phyloP scores from a whole-genome alignment of 176 grass and related monocot genomes.

The Aegilops tauschii region DNA sequence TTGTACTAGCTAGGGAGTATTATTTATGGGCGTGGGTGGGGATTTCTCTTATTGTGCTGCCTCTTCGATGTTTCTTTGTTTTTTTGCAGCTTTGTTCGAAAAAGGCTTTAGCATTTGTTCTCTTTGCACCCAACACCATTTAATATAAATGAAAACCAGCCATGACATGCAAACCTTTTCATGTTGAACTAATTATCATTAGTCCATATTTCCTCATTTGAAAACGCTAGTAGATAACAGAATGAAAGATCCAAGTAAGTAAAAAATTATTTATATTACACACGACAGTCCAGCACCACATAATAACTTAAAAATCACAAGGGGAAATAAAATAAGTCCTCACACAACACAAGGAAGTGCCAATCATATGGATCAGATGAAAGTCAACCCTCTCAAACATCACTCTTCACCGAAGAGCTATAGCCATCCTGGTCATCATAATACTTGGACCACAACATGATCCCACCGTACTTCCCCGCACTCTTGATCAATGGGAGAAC shows the following conservation, averaged over 20 bases:
- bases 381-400: conserved; percentile 11
- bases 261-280: neutral
- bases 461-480: conserved; percentile 49
- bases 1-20: too few species aligned
- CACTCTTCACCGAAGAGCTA: conserved; percentile 44
- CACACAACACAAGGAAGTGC: neutral
- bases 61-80: too few species aligned
- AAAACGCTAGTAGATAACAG: neutral
- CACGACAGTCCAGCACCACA: neutral
- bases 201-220: neutral
- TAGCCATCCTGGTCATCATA: conserved; percentile 52
- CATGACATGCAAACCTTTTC: too few species aligned
- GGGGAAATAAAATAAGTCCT: neutral
- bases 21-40: too few species aligned
- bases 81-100: too few species aligned
- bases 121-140: too few species aligned
- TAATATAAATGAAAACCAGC: too few species aligned
- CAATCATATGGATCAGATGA: neutral
- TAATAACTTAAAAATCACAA: neutral
- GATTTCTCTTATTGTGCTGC: too few species aligned
- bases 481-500: conserved; percentile 47
- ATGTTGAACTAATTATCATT: neutral
- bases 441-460: conserved; percentile 64
- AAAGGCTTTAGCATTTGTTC: too few species aligned
- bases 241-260: neutral